A percentile compares a stretch with the other conserved stretches of the same genome.
phyloP scores from a whole-genome alignment of 148 eudicot species.

The Persicaria maculosa region DNA sequence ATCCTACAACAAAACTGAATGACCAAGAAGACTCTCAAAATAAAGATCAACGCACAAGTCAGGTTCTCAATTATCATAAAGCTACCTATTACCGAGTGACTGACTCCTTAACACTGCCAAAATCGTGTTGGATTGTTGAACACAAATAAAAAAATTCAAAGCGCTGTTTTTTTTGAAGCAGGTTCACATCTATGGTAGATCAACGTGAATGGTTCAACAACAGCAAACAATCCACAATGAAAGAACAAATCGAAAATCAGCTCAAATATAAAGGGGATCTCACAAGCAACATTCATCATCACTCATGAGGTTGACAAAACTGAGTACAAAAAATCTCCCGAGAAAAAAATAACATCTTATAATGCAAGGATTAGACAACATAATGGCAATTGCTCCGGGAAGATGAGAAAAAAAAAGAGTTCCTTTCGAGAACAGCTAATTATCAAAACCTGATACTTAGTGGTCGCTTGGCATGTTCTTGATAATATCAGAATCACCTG shows the following conservation, averaged over 20 bases:
- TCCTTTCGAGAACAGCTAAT: neutral
- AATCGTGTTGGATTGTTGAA: neutral
- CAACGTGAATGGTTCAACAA: neutral
- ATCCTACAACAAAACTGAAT: no score
- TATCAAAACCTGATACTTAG: neutral
- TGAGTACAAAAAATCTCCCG: neutral
- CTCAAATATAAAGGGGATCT: constrained; percentile 5
- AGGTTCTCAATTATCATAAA: no score
- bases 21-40: no score
- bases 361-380: neutral
- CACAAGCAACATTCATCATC: neutral
- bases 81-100: no score
- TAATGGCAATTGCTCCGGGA: neutral
- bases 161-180: neutral
- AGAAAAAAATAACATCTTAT: neutral
- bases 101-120: neutral
- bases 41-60: no score
- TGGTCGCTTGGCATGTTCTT: constrained; percentile 55
- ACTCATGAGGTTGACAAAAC: neutral
- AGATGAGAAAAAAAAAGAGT: neutral
- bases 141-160: neutral
- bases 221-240: neutral
- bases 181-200: neutral
- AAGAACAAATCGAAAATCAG: neutral
- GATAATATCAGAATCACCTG: constrained; percentile 69